A percentile compares a stretch with the other conserved stretches of the same genome.
phyloP scores from a whole-genome alignment of 73 alveolate species.

The Paramecium bursaria region DNA sequence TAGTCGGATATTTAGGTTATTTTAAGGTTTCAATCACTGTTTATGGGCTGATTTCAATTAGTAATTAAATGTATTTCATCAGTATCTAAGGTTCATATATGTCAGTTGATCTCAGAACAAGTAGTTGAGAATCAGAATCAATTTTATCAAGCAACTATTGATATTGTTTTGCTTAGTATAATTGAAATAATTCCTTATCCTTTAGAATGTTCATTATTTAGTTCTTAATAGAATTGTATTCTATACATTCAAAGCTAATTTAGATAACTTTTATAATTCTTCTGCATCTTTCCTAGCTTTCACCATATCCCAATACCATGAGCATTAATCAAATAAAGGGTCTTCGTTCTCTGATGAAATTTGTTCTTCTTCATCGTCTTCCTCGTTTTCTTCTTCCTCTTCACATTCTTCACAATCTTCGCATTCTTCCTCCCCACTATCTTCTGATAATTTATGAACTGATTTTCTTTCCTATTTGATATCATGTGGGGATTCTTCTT shows the following conservation, averaged over 20 bases:
- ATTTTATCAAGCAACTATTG: not conserved
- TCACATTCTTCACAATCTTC: constrained; percentile 20
- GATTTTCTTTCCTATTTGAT: constrained; percentile 12
- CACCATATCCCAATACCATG: too few relatives aligned
- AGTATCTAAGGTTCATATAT: too few relatives aligned
- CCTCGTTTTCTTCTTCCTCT: not conserved
- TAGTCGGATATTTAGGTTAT: constrained; percentile 50
- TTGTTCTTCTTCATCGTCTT: constrained; percentile 7
- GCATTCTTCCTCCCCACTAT: not conserved
- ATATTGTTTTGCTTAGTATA: not conserved
- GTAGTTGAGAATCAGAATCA: too few relatives aligned
- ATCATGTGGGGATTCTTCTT: not conserved
- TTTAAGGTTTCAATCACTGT: not conserved
- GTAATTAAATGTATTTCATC: too few relatives aligned
- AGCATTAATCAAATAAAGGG: too few relatives aligned
- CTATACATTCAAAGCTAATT: not conserved
- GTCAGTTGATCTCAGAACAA: too few relatives aligned
- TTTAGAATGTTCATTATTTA: not conserved
- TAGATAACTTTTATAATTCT: not conserved
- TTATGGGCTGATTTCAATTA: not conserved
- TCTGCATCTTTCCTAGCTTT: not conserved
- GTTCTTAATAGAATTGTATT: not conserved
- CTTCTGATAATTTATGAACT: not conserved
- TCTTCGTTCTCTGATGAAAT: not conserved
- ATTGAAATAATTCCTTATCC: not conserved